Conservation (phyloP, 116 monocot genomes). For the Papilionanthe hybrid region DNA sequence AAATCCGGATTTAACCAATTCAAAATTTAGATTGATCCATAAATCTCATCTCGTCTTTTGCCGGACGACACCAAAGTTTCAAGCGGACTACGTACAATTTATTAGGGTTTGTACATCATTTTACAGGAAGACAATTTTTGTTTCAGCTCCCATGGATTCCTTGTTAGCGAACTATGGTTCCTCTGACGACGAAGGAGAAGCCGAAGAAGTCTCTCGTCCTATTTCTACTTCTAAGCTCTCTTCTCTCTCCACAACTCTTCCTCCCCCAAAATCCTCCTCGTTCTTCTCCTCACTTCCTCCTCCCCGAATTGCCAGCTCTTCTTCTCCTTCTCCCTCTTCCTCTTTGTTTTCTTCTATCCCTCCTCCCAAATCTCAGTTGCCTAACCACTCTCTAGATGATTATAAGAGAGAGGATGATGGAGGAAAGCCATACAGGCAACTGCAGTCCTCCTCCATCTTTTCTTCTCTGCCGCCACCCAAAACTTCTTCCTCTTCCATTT, state of each 20-base stretch:
- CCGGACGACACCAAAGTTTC: no score
- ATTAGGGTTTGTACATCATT: no score
- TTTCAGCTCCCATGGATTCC: conserved; percentile 42
- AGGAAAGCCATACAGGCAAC: not conserved
- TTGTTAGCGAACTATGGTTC: conserved; percentile 77
- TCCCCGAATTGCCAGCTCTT: conserved; percentile 18
- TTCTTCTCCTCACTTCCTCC: conserved; percentile 27
- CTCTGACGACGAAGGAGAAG: conserved; percentile 53
- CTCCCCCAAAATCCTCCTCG: conserved; percentile 19
- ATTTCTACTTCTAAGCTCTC: not conserved
- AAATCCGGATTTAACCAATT: no score
- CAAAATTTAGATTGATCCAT: no score
- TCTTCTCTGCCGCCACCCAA: conserved; percentile 7
- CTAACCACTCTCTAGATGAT: not conserved
- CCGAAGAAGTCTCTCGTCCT: conserved; percentile 5
- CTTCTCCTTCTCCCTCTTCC: conserved; percentile 15
- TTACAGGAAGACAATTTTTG: no score
- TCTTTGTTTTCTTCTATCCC: conserved; percentile 32
- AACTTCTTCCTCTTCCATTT: conserved; percentile 16
- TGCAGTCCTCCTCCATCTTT: conserved; percentile 12
- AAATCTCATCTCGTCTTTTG: no score
- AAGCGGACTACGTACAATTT: no score
- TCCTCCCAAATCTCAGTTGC: conserved; percentile 28
- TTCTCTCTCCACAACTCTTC: not conserved
- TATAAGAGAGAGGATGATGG: not conserved